Evolutionary conservation across 192 early-diverging fungal species (phyloP).

Genomic region (Jimgerdemannia lactiflua): DNA sequence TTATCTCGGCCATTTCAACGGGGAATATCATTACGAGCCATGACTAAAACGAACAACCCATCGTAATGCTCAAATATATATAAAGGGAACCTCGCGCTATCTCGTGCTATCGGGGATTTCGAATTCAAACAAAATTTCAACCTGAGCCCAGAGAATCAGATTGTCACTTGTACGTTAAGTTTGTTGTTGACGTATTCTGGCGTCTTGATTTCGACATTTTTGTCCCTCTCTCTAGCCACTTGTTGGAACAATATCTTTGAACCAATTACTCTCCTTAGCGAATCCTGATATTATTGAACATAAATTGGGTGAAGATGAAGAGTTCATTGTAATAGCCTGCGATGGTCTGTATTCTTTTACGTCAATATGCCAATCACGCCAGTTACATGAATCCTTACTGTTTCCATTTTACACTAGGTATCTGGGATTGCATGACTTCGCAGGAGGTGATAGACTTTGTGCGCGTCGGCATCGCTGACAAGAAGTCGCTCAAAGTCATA

Average conservation of each 20-base stretch:
- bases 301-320: constrained; percentile 62
- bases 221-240: neutral
- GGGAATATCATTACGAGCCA: too few species aligned
- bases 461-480: constrained; percentile 60
- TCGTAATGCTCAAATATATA: neutral
- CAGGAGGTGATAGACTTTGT: constrained; percentile 91
- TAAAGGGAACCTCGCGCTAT: constrained; percentile 89
- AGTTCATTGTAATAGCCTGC: constrained; percentile 96
- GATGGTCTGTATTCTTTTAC: constrained; percentile 62
- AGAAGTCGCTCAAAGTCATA: constrained; percentile 58
- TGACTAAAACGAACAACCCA: neutral
- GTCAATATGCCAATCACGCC: too few species aligned
- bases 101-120: constrained; percentile 97
- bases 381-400: too few species aligned
- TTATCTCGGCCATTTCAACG: too few species aligned
- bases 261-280: constrained; percentile 32
- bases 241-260: neutral
- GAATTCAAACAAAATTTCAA: constrained; percentile 93
- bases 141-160: constrained; percentile 82
- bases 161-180: constrained; percentile 71
- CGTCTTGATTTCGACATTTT: too few species aligned
- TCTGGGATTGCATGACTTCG: constrained; percentile 97
- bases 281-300: constrained; percentile 79
- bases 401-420: constrained; percentile 54
- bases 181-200: neutral